These are phyloP conservation scores for Cyanidioschyzon merolae DNA, from an alignment of 23 red algal genomes.

Conservation along the genomic window DNA sequence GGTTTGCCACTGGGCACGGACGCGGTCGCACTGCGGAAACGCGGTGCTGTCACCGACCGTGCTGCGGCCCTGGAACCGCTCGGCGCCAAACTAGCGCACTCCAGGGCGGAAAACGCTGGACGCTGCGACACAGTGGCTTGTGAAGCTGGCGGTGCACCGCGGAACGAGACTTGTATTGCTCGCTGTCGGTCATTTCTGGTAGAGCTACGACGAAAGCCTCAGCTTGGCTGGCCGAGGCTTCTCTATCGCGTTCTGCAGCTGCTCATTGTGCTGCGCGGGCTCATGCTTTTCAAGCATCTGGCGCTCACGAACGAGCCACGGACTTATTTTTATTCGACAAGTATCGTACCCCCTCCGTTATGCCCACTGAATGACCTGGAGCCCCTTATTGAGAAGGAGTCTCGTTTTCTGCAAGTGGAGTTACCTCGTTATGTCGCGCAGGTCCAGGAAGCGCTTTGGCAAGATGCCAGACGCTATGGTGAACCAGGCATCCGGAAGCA, in stretches of 20 bases:
- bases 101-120: too few species aligned
- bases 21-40: too few species aligned
- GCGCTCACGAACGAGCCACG: slow-evolving; percentile 3
- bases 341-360: neutral
- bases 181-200: too few species aligned
- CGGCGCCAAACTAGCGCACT: too few species aligned
- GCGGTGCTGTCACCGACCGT: too few species aligned
- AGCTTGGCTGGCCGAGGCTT: neutral
- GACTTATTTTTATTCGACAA: neutral
- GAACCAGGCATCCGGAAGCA: neutral
- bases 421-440: neutral
- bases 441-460: neutral
- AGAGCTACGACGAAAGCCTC: too few species aligned
- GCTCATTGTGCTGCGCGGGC: neutral
- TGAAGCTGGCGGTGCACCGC: too few species aligned
- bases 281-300: neutral
- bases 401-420: neutral
- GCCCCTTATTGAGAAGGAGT: neutral
- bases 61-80: too few species aligned
- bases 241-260: neutral
- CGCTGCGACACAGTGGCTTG: too few species aligned
- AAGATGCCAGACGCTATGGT: neutral
- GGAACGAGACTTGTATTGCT: too few species aligned
- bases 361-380: neutral
- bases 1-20: too few species aligned